Base-by-base conservation (phyloP, 345 rosid genomes). In the Corymbia maculata region DNA sequence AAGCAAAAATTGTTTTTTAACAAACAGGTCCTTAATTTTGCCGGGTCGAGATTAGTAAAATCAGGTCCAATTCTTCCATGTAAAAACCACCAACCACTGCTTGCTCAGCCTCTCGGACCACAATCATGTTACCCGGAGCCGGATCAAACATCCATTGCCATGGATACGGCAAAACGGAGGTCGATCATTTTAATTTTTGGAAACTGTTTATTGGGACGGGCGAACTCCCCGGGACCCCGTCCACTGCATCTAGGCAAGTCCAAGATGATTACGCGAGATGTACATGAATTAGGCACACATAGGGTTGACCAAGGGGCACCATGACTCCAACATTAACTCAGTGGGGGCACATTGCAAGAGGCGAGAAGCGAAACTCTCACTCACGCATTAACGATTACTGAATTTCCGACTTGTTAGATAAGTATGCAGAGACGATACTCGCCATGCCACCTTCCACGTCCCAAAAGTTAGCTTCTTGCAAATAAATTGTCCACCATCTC, bases 11-110 rank as follows among this genome's bases (percentile, higher is more conserved):
- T 64, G 17, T 6, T 8, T 4, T 64, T 64, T 36, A 36, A 13
- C 36, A 32, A 8, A 9, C 12, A 70, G 80, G 24, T 5, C 47
- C 13, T 70, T 36, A 0, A 70, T 17, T 0, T 11, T 70, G 0
- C 24, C 17, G 3, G 7, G 47, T 36, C 80, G 1, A 70, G 80
- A 32, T 16, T 36, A 0, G 80, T 70, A 32, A 32, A 70, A 36
- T 9, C 47, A 17, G 6, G 45, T 32, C 5, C 8, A 36, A 17
- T 36, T 36, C 47, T 32, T 47, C 80, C 13, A 4, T 70, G 80
- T 36, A 36, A 70, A 32, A 70, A 70, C 45, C 7, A 24, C 79
- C 45, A 68, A 68, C 79, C 11, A 4, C 6, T 32, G 79, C 24
- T 8, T 68, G 24, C 79, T 68, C 79, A 8, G 45, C 22, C 19